Conservation (phyloP, 495 filamentous ascomycete species). For the Penicillium salamii region DNA sequence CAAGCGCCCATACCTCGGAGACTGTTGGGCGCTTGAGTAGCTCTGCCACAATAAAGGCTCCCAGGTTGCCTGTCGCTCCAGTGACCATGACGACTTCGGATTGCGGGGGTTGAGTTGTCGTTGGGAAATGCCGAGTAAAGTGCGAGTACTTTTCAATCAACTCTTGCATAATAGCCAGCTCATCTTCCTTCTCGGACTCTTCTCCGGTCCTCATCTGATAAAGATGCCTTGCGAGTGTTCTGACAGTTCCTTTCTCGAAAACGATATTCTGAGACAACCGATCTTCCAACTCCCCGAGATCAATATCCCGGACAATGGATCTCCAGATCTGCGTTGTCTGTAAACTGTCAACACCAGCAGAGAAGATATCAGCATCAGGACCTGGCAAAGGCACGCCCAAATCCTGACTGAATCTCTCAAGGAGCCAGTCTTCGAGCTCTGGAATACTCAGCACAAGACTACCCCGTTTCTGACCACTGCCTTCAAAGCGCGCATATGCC, state of each 20-base stretch:
- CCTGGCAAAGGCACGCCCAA: conserved; percentile 17
- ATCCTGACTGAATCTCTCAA: conserved; percentile 25
- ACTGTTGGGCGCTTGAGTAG: conserved; percentile 32
- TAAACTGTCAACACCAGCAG: conserved; percentile 53
- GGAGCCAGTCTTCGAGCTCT: conserved; percentile 25
- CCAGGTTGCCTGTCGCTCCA: conserved; percentile 61
- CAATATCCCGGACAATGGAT: conserved; percentile 30
- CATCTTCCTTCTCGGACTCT: conserved; percentile 20
- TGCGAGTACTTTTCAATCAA: conserved; percentile 41
- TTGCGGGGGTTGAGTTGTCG: conserved; percentile 9
- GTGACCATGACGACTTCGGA: conserved; percentile 42
- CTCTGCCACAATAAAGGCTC: conserved; percentile 52
- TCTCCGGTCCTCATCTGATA: conserved; percentile 22
- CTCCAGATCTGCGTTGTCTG: conserved; percentile 50
- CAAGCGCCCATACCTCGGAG: conserved; percentile 52
- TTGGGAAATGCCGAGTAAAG: conserved; percentile 34
- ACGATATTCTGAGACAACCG: conserved; percentile 44
- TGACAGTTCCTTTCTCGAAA: conserved; percentile 45
- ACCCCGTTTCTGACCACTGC: conserved; percentile 19
- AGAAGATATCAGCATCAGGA: conserved; percentile 51
- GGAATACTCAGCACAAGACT: conserved; percentile 13
- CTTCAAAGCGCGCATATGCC: conserved; percentile 37
- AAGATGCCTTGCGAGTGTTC: conserved; percentile 30
- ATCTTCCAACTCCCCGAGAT: conserved; percentile 25
- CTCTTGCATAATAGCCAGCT: conserved; percentile 26